Conservation (phyloP, 2,329 filamentous ascomycete species). For the Aschersonia sp. region DNA sequence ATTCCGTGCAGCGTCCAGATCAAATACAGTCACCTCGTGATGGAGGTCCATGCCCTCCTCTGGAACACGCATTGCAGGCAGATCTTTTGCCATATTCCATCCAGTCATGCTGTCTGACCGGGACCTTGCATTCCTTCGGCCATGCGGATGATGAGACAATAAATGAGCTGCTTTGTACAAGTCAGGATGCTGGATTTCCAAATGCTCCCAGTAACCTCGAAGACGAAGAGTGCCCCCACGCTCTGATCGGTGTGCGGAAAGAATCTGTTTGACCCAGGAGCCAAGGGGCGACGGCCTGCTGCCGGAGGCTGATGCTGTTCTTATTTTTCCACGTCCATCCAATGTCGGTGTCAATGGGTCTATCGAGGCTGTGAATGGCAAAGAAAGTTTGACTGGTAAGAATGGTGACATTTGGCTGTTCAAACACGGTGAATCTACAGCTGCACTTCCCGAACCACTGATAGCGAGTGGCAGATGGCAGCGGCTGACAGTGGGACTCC, state of each 20-base stretch:
- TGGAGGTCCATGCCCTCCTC: too few relatives aligned
- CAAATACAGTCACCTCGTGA: too few relatives aligned
- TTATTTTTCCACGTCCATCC: not conserved
- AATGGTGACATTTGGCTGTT: conserved; percentile 9
- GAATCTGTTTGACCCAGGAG: conserved; percentile 27
- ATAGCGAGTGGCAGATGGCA: too few relatives aligned
- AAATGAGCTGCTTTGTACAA: conserved; percentile 1
- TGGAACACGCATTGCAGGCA: conserved; percentile 5
- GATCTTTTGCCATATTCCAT: conserved; percentile 20
- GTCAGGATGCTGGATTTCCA: conserved; percentile 4
- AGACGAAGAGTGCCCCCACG: conserved; percentile 31
- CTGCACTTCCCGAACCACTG: too few relatives aligned
- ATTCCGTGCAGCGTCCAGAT: too few relatives aligned
- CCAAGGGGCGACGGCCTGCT: conserved; percentile 15
- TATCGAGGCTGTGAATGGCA: conserved; percentile 5
- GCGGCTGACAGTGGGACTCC: too few relatives aligned
- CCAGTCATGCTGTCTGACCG: conserved; percentile 16
- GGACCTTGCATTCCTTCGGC: conserved; percentile 7
- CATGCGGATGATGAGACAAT: conserved; percentile 5
- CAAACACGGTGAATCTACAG: too few relatives aligned
- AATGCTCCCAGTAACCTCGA: conserved; percentile 13
- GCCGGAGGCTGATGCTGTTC: not conserved
- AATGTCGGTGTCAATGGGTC: not conserved
- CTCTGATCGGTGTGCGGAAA: conserved; percentile 34
- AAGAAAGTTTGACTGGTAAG: conserved; percentile 7